Evolutionary conservation across 768 basidiomycete species (phyloP).

Genomic region (Phlegmacium glaucopus): DNA sequence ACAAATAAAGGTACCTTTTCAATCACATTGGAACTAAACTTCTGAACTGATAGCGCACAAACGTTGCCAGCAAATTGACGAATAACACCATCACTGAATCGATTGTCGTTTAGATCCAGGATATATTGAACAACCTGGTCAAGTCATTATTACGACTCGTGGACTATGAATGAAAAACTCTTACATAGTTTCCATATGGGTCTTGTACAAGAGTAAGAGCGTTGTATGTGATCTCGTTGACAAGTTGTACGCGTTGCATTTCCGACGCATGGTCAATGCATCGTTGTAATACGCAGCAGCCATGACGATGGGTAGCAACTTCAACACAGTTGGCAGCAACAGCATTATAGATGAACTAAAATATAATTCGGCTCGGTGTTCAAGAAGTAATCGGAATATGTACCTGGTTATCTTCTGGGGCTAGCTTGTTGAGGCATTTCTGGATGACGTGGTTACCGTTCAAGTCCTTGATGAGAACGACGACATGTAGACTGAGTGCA

Average conservation of each 20-base stretch:
- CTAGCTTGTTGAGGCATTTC: conserved; percentile 97
- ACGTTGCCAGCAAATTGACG: conserved; percentile 98
- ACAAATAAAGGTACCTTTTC: conserved; percentile 64
- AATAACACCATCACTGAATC: conserved; percentile 97
- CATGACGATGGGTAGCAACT: conserved; percentile 96
- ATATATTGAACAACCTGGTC: conserved; percentile 95
- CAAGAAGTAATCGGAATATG: conserved; percentile 6
- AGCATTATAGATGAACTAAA: conserved; percentile 96
- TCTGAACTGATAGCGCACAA: conserved; percentile 96
- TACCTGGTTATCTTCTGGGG: conserved; percentile 98
- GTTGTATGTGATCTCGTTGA: conserved; percentile 98
- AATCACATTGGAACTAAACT: conserved; percentile 99
- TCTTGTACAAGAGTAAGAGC: conserved; percentile 97
- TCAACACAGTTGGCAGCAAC: conserved; percentile 99
- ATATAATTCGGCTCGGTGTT: not conserved
- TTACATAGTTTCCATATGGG: conserved; percentile 89
- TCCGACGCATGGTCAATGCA: conserved; percentile 99
- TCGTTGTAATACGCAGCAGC: conserved; percentile 96
- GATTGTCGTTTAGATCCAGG: conserved; percentile 95
- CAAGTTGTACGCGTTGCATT: conserved; percentile 90
- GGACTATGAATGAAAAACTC: conserved; percentile 20
- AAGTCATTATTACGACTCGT: conserved; percentile 2
- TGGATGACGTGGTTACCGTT: conserved; percentile 98
- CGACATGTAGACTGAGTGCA: conserved; percentile 95
- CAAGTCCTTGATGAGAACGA: conserved; percentile 97